Base-by-base conservation (phyloP, 345 rosid species). In the Leavenworthia alabamica region DNA sequence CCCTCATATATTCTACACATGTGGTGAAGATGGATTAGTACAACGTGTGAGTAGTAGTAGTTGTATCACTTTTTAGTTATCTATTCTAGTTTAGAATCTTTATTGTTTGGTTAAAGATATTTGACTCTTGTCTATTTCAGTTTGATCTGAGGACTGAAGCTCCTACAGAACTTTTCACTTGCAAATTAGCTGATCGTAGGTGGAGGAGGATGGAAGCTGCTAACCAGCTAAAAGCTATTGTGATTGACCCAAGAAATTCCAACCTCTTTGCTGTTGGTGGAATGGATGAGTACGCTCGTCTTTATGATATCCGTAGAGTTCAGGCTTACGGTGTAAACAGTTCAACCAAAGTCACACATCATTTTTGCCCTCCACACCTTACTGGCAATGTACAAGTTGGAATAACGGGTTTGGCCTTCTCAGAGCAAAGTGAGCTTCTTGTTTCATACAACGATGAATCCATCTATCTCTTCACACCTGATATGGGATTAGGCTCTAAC, bases 11-110 rank as follows among this genome's bases (percentile, higher is more conserved):
- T 81, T 93, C 32, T 93, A 87, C 73, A 80, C 91, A 6, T 89
- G 97, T 47, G 97, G 86, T 43, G 96, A 87, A 83, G 99, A 93
- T 80, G 99, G 96, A 53, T 43, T 83, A 68, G 97, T 93, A 63
- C 88, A 89, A 56, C 97, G 78, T 52, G 97, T 93, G 62, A 85
- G 97, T 83, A 19, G 97, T 83, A 19, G 39, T 59, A 15, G 32
- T 5, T 11, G 28, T 4, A 17, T 54, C 7, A 16, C 27, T 45
- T 45, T 23, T 67, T 55, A 8, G 33, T 32, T 33, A 31, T 67
- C 14, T 29, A 59, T 3, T 20, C n/a, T n/a, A n/a, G n/a, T 20
- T 59, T 47, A 7, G 37, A 11, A 26, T 43, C 40, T n/a, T 47
- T 39, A 40, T 36, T 1, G 6, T 66, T 56, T 3, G 36, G 14